Conservation (phyloP, 805 yeast genomes). For the Pichia ethanolica region DNA sequence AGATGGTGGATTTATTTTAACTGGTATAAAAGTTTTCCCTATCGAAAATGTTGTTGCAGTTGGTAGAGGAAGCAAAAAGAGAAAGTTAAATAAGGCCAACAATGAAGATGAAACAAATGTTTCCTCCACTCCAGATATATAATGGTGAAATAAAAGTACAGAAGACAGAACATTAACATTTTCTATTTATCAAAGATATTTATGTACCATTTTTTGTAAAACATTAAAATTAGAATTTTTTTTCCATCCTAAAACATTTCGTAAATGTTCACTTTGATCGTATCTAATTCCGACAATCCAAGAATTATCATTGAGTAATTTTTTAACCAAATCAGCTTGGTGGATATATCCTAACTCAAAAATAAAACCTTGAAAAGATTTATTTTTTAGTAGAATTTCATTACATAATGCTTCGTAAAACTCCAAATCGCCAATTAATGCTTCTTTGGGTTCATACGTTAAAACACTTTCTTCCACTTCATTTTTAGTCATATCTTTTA, state of each 20-base stretch:
- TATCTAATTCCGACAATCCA: constrained; percentile 40
- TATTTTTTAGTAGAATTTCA: constrained; percentile 32
- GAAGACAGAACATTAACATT: background rate
- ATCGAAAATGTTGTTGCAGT: constrained; percentile 56
- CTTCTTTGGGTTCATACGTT: constrained; percentile 65
- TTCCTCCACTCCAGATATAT: background rate
- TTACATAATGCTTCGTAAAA: constrained; percentile 50
- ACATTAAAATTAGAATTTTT: constrained; percentile 6
- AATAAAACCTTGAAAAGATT: constrained; percentile 49
- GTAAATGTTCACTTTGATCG: constrained; percentile 44
- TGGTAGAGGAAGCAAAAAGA: constrained; percentile 52
- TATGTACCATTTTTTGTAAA: constrained; percentile 13
- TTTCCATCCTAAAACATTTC: constrained; percentile 64
- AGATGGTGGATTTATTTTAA: constrained; percentile 81
- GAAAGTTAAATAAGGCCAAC: constrained; percentile 20
- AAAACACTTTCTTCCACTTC: constrained; percentile 62
- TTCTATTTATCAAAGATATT: background rate
- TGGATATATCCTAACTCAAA: constrained; percentile 65
- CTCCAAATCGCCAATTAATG: constrained; percentile 71
- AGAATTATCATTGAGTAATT: constrained; percentile 1
- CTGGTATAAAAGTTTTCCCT: constrained; percentile 76
- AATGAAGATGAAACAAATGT: background rate
- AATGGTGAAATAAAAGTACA: background rate
- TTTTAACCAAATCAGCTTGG: constrained; percentile 38
- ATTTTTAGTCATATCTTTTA: constrained; percentile 31